Conservation (phyloP, 176 grass and related monocot genomes). For the Carex kokanica region DNA sequence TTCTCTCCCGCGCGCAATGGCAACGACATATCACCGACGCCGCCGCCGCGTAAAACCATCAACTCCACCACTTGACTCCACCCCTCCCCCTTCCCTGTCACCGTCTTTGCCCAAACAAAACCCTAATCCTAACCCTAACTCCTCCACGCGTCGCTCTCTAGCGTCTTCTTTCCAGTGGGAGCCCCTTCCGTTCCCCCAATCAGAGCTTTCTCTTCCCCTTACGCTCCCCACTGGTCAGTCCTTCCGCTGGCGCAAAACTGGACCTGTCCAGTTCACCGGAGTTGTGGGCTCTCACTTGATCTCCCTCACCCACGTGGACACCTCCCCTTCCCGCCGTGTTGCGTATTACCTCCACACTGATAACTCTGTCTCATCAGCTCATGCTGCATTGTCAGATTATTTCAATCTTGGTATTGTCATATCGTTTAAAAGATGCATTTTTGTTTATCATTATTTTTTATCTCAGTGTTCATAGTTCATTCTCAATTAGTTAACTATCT, state of each 20-base stretch:
- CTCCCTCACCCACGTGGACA: constrained; percentile 62
- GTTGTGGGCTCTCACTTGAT: constrained; percentile 72
- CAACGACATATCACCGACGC: constrained; percentile 21
- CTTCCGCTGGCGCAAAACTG: constrained; percentile 83
- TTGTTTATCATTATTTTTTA: not conserved
- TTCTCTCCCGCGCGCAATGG: constrained; percentile 18
- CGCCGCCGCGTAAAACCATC: constrained; percentile 34
- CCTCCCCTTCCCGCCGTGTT: constrained; percentile 62
- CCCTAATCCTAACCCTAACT: constrained; percentile 24
- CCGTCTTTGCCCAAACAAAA: not conserved
- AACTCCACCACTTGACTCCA: constrained; percentile 20
- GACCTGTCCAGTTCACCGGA: constrained; percentile 53
- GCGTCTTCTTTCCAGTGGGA: constrained; percentile 46
- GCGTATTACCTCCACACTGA: not conserved
- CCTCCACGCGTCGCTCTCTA: constrained; percentile 46
- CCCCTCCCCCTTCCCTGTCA: constrained; percentile 11
- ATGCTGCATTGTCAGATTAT: constrained; percentile 52
- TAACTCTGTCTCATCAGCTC: constrained; percentile 21
- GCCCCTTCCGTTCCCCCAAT: constrained; percentile 41
- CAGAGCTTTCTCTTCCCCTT: constrained; percentile 68
- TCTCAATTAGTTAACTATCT: not conserved
- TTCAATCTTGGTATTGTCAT: constrained; percentile 42
- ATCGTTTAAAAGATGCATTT: not conserved
- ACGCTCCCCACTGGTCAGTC: constrained; percentile 76
- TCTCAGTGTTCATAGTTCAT: not conserved